Evolutionary conservation across 2,329 filamentous ascomycete species (phyloP).

Genomic region (Calcarisporium arbuscula): DNA sequence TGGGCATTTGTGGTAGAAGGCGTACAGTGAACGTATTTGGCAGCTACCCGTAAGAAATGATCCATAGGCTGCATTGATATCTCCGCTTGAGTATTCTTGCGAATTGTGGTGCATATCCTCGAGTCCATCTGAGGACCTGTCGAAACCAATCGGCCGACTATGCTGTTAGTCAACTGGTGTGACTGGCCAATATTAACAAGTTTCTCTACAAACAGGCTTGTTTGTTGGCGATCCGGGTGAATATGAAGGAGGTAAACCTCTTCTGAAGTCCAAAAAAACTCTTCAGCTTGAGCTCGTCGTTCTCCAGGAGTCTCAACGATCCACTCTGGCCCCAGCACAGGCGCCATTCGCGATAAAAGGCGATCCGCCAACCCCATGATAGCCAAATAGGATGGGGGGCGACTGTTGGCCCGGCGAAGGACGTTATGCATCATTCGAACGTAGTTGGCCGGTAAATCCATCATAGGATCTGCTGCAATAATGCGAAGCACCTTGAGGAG

Average conservation of each 20-base stretch:
- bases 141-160: constrained; percentile 52
- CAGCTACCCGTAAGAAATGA: constrained; percentile 52
- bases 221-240: constrained; percentile 22
- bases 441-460: constrained; percentile 50
- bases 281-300: constrained; percentile 29
- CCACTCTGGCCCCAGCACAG: constrained; percentile 23
- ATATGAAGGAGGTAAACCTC: constrained; percentile 42
- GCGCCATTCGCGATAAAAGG: constrained; percentile 38
- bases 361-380: constrained; percentile 45
- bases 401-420: constrained; percentile 39
- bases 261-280: constrained; percentile 36
- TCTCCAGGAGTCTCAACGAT: constrained; percentile 33
- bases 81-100: constrained; percentile 44
- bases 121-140: constrained; percentile 44
- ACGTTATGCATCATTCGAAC: constrained; percentile 46
- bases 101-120: constrained; percentile 47
- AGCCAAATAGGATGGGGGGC: constrained; percentile 47
- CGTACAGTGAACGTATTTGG: constrained; percentile 44
- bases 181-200: constrained; percentile 59
- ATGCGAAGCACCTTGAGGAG: constrained; percentile 53
- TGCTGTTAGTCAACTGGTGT: constrained; percentile 40
- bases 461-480: constrained; percentile 50
- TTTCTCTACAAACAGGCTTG: constrained; percentile 58
- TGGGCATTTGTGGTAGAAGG: constrained; percentile 25
- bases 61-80: constrained; percentile 35